Percentiles rank a stretch among this genome's conserved stretches.
phyloP scores from a whole-genome alignment of 805 yeast genomes.

The Wickerhamomyces kurtzmanii region DNA sequence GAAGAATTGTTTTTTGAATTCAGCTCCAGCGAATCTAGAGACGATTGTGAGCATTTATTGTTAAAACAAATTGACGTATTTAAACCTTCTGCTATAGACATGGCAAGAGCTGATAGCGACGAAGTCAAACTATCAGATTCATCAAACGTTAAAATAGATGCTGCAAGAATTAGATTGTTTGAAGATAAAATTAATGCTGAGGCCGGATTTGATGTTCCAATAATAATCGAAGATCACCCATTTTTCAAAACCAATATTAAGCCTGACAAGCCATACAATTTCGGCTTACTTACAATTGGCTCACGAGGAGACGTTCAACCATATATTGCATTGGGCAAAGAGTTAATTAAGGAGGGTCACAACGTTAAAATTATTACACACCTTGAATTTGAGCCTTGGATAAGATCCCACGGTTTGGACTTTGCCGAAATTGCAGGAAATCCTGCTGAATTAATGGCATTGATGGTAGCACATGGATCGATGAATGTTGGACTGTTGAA shows the following conservation, averaged over 20 bases:
- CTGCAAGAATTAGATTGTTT: conserved; percentile 54
- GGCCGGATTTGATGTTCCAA: conserved; percentile 57
- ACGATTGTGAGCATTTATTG: conserved; percentile 57
- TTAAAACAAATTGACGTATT: conserved; percentile 38
- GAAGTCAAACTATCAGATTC: conserved; percentile 18
- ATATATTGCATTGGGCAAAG: conserved; percentile 81
- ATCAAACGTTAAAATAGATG: conserved; percentile 23
- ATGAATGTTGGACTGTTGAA: conserved; percentile 73
- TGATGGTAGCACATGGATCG: conserved; percentile 88
- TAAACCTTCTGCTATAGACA: too few relatives aligned
- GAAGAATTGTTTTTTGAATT: conserved; percentile 77
- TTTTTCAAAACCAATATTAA: conserved; percentile 36
- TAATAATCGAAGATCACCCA: conserved; percentile 60
- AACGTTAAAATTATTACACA: conserved; percentile 80
- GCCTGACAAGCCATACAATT: conserved; percentile 44
- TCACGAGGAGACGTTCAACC: conserved; percentile 98
- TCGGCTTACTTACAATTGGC: conserved; percentile 80
- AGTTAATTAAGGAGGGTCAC: conserved; percentile 74
- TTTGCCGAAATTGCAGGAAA: conserved; percentile 82
- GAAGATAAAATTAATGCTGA: conserved; percentile 56
- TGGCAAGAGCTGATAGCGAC: conserved; percentile 3
- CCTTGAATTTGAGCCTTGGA: conserved; percentile 70
- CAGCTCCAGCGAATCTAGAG: conserved; percentile 49
- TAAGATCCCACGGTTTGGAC: conserved; percentile 51
- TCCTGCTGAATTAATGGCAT: conserved; percentile 83